These are phyloP conservation scores for Solidago caesia DNA, from an alignment of 129 eudicot genomes.

Conservation along the genomic window DNA sequence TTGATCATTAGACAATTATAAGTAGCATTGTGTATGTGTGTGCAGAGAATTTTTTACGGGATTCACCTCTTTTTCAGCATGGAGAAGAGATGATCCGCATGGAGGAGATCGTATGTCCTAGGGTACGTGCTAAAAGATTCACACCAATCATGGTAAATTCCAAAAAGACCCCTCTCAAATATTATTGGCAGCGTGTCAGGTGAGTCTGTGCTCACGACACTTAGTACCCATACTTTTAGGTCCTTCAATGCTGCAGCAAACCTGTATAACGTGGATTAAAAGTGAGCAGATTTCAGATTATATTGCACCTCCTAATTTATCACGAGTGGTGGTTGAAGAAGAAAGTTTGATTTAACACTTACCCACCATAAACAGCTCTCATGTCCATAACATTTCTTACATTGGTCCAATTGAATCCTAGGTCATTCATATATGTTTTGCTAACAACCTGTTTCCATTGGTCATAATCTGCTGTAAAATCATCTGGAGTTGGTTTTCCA, in stretches of 20 bases:
- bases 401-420: slow-evolving; percentile 77
- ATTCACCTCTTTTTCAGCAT: slow-evolving; percentile 58
- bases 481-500: slow-evolving; percentile 83
- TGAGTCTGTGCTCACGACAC: slow-evolving; percentile 69
- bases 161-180: slow-evolving; percentile 81
- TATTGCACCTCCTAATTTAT: background rate
- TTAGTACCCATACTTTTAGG: slow-evolving; percentile 80
- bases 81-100: slow-evolving; percentile 83
- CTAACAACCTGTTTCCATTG: slow-evolving; percentile 72
- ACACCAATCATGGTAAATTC: slow-evolving; percentile 96
- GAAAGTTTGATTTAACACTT: slow-evolving; percentile 21
- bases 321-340: background rate
- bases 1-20: slow-evolving; percentile 4
- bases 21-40: slow-evolving; percentile 14
- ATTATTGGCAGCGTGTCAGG: slow-evolving; percentile 91
- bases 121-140: slow-evolving; percentile 96
- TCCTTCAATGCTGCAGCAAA: slow-evolving; percentile 88
- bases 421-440: slow-evolving; percentile 50
- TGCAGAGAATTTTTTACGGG: background rate
- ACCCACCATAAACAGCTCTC: slow-evolving; percentile 98
- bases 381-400: slow-evolving; percentile 92
- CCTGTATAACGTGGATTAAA: slow-evolving; percentile 36
- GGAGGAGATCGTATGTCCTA: slow-evolving; percentile 80
- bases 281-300: slow-evolving; percentile 5
- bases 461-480: slow-evolving; percentile 62